Evolutionary conservation across 169 alveolate species (phyloP), one percentile per base, ranked within the genome.

Genomic region (Eimeria necatrix): DNA sequence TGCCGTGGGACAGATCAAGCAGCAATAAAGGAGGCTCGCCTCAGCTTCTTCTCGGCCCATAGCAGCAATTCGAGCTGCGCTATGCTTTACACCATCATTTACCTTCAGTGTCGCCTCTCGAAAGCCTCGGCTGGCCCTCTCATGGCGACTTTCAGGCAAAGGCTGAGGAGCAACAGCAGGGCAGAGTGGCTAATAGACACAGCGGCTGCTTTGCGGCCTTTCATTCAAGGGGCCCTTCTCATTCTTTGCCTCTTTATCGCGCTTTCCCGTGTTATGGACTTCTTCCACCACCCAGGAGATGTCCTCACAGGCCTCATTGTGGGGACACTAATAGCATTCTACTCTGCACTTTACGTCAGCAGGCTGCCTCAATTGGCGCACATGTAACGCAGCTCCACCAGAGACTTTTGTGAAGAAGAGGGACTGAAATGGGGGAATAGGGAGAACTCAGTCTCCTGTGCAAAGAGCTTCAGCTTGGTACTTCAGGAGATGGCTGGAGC

Each of bases 11-110:
- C 85, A 60, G 86, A 92, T 56, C 68, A 20, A 24, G 95, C 56
- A 3, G 95, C 95, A 2, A 92, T 92, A 4, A 76, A 64, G 86
- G 95, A 92, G 26, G 95, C 95, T 3, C 95, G 95, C 24, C 85
- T 92, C 70, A 76, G 91, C 24, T 92, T 92, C 60, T 86, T 86
- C 22, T 92, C 95, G 2, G 86, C 85, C n/a, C 95, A 92, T 61
- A 76, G 91, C 74, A 92, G 95, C 92, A 80, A 70, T 12, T 41
- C 89, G 12, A 80, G 71, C 73, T 92, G 91, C 81, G 80, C 92
- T 1, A 92, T 92, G 95, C 6, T 92, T 3, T 92, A 92, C 86
- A 73, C 88, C 20, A 22, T 80, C 49, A 41, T 92, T 10, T 92
- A 80, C 81, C 68, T 92, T 74, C 95, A 92, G 95, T 92, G 61